Base-by-base conservation (phyloP, 2,329 filamentous ascomycete genomes). In the Falciphora oryzae region DNA sequence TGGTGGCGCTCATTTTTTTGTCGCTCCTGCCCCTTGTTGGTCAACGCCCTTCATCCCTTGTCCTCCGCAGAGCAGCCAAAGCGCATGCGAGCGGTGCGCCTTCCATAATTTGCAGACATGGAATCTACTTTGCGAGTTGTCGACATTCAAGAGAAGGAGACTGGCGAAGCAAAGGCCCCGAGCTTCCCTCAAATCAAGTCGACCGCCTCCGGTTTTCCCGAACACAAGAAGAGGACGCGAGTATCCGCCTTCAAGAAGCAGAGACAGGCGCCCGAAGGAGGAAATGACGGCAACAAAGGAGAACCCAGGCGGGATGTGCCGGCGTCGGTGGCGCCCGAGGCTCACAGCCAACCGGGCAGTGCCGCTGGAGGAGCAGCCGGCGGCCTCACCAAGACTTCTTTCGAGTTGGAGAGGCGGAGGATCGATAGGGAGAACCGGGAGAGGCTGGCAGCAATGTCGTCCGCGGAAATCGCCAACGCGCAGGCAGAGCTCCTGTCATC, bases 351-450 rank as follows among this genome's bases (percentile, higher is more conserved):
- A 28, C 44, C 16, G 35, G n/a, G n/a, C 13, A 14, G 25, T 22
- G n/a, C 28, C 22, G 27, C 29, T n/a, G 60, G 18, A 29, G 18
- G 25, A 56, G 29, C 25, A 22, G 50, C 57, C 57, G 10, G n/a
- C 60, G 59, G 38, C 29, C 29, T 25, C 32, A 13, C 44, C 64
- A 57, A 25, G 53, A 38, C 22, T 22, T n/a, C 22, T 44, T 35
- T 44, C 32, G 59, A 50, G 27, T 50, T 27, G 58, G 93, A 97
- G 72, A 87, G 85, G 71, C 79, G 79, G 67, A 81, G 83, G 6
- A 98, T 99, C 73, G 90, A 94, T 71, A 83, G 87, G 69, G 93
- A 98, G 74, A 99, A 98, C 72, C 85, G 79, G 59, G 83, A 87
- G 65, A 85, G 85, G 66, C 75, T 99, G 60, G 88, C 87, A 18